Percentiles rank a stretch among this genome's conserved stretches.
Conservation (phyloP, 805 yeast species). For the Sungouiella blattae region DNA sequence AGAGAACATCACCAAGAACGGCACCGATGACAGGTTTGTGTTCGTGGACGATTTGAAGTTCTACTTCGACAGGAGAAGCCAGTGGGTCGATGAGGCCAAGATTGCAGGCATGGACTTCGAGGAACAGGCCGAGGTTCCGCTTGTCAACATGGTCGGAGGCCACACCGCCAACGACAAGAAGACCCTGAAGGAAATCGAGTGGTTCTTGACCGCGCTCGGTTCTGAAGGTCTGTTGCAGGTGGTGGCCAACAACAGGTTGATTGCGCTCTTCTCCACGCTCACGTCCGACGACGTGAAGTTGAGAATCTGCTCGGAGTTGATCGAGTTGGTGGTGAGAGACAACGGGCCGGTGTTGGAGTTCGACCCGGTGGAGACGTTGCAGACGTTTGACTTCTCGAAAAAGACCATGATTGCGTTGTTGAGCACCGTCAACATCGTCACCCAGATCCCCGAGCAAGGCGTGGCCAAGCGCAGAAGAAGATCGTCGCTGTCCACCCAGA, state of each 20-base stretch:
- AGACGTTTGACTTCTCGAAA: conserved; percentile 51
- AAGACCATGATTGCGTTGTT: conserved; percentile 58
- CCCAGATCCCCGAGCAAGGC: conserved; percentile 42
- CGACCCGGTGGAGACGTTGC: conserved; percentile 46
- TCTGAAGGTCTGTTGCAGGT: conserved; percentile 29
- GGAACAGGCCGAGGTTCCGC: conserved; percentile 49
- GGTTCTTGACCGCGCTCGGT: conserved; percentile 51
- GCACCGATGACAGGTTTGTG: conserved; percentile 29
- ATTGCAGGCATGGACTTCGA: conserved; percentile 48
- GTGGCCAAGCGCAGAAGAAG: conserved; percentile 77
- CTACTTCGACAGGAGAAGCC: conserved; percentile 37
- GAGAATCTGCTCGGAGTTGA: conserved; percentile 44
- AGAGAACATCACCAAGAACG: conserved; percentile 17
- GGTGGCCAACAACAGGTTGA: conserved; percentile 48
- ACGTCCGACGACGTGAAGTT: conserved; percentile 53
- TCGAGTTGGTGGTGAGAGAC: conserved; percentile 55
- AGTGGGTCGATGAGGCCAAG: conserved; percentile 42
- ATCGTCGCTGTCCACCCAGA: conserved; percentile 73
- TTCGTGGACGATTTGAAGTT: conserved; percentile 29
- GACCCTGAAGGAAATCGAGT: conserved; percentile 49
- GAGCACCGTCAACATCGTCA: conserved; percentile 54
- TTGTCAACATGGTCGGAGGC: conserved; percentile 58
- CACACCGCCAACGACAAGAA: conserved; percentile 48
- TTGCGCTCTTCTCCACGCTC: conserved; percentile 54
- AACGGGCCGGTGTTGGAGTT: conserved; percentile 18